phyloP scores from a whole-genome alignment of 2,329 filamentous ascomycete species.

The Huntiella abstrusa region DNA sequence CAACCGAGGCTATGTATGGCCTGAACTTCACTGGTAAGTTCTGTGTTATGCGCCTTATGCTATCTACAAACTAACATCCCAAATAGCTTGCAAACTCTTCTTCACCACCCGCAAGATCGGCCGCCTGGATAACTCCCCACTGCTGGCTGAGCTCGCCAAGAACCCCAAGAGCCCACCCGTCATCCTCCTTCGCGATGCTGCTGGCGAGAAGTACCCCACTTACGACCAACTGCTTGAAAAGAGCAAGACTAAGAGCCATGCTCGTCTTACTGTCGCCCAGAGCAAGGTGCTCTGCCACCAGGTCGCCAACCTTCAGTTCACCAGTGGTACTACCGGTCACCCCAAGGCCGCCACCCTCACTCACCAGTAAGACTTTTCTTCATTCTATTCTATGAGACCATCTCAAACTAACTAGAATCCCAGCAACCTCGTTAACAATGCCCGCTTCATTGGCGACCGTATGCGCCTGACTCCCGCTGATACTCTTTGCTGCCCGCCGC shows the following conservation, averaged over 20 bases:
- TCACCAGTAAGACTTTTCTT: conserved; percentile 32
- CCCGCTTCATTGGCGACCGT: conserved; percentile 52
- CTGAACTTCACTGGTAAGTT: conserved; percentile 46
- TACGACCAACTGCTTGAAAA: conserved; percentile 39
- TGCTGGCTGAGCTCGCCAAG: conserved; percentile 35
- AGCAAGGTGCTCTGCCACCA: conserved; percentile 41
- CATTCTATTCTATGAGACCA: background rate
- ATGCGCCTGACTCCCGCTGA: conserved; percentile 50
- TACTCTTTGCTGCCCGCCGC: conserved; percentile 61
- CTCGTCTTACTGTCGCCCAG: conserved; percentile 33
- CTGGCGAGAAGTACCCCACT: conserved; percentile 33
- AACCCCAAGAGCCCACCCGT: conserved; percentile 30
- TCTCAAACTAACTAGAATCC: conserved; percentile 6
- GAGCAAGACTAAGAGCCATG: conserved; percentile 29
- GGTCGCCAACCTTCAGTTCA: conserved; percentile 58
- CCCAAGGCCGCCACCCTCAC: conserved; percentile 62
- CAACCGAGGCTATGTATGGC: conserved; percentile 51
- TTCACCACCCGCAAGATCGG: conserved; percentile 57
- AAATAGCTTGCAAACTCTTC: conserved; percentile 46
- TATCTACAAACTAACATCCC: background rate
- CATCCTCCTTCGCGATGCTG: conserved; percentile 41
- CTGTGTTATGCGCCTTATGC: too few species aligned
- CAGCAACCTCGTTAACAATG: conserved; percentile 45
- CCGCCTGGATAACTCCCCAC: conserved; percentile 39
- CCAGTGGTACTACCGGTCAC: conserved; percentile 53